Conservation (phyloP, 495 filamentous ascomycete genomes). For the Pyronema omphalodes region DNA sequence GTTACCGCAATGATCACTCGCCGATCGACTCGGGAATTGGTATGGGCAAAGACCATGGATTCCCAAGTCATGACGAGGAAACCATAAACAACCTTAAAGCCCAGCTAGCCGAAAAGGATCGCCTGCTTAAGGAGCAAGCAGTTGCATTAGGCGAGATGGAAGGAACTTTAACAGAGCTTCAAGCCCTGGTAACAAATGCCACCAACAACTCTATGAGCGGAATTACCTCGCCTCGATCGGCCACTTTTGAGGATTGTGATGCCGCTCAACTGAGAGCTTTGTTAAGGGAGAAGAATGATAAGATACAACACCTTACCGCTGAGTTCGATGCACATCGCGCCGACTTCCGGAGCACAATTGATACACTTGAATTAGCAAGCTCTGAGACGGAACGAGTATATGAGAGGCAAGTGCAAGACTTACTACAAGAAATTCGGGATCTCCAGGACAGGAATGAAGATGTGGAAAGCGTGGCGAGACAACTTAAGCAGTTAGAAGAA, state of each 20-base stretch:
- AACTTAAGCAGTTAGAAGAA: slow-evolving; percentile 90
- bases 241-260: slow-evolving; percentile 53
- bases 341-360: slow-evolving; percentile 90
- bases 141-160: slow-evolving; percentile 71
- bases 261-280: slow-evolving; percentile 56
- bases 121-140: slow-evolving; percentile 72
- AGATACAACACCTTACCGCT: slow-evolving; percentile 72
- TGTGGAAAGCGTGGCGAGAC: slow-evolving; percentile 72
- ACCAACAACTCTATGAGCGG: slow-evolving; percentile 14
- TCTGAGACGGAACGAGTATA: slow-evolving; percentile 97
- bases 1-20: slow-evolving; percentile 31
- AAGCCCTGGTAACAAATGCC: slow-evolving; percentile 42
- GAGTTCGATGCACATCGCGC: slow-evolving; percentile 93
- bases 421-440: slow-evolving; percentile 70
- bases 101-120: slow-evolving; percentile 68
- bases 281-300: slow-evolving; percentile 89
- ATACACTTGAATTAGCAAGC: slow-evolving; percentile 88
- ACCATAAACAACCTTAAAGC: slow-evolving; percentile 46
- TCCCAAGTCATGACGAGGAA: slow-evolving; percentile 30
- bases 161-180: slow-evolving; percentile 52
- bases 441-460: slow-evolving; percentile 67
- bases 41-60: slow-evolving; percentile 34
- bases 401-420: slow-evolving; percentile 73
- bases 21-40: slow-evolving; percentile 33
- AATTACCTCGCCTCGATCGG: slow-evolving; percentile 23